These are phyloP conservation scores for Ceriops tagal DNA, from an alignment of 345 rosid species.

Conservation along the genomic window DNA sequence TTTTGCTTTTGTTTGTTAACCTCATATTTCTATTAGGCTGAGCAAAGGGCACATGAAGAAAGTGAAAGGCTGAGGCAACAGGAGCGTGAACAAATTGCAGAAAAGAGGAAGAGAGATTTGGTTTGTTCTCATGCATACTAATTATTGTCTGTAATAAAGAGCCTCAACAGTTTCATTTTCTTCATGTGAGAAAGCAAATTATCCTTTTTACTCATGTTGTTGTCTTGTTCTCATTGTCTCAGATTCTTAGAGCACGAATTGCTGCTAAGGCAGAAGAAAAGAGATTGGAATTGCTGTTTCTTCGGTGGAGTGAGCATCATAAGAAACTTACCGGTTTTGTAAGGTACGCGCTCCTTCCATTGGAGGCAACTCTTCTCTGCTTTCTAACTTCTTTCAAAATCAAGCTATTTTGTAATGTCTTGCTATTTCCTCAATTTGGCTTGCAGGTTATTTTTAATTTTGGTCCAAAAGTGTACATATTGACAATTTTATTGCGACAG, in stretches of 20 bases:
- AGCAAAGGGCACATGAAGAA: slow-evolving; percentile 86
- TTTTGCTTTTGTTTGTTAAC: background rate
- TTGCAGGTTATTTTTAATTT: slow-evolving; percentile 97
- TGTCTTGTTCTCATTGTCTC: slow-evolving; percentile 6
- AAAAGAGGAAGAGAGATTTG: slow-evolving; percentile 87
- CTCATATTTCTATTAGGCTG: slow-evolving; percentile 50
- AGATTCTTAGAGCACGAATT: slow-evolving; percentile 92
- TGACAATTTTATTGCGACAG: slow-evolving; percentile 90
- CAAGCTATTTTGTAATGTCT: slow-evolving; percentile 14
- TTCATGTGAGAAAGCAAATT: background rate
- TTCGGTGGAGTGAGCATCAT: slow-evolving; percentile 94
- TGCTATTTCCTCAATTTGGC: slow-evolving; percentile 8
- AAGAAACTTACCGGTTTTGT: slow-evolving; percentile 82
- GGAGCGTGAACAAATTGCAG: slow-evolving; percentile 77
- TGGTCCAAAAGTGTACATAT: slow-evolving; percentile 99
- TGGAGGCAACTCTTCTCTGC: background rate
- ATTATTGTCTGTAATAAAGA: background rate
- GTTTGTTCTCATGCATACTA: slow-evolving; percentile 40
- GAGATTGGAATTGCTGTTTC: slow-evolving; percentile 91
- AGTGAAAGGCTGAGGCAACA: slow-evolving; percentile 85
- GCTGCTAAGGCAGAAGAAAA: slow-evolving; percentile 96
- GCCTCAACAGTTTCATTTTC: background rate
- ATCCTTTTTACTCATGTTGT: slow-evolving; percentile 5
- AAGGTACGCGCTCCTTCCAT: slow-evolving; percentile 48
- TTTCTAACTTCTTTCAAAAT: background rate